A percentile compares a stretch with the other conserved stretches of the same genome.
These are phyloP conservation scores for Vitis hybrid DNA, from an alignment of 177 flowering plant genomes.

Conservation along the genomic window DNA sequence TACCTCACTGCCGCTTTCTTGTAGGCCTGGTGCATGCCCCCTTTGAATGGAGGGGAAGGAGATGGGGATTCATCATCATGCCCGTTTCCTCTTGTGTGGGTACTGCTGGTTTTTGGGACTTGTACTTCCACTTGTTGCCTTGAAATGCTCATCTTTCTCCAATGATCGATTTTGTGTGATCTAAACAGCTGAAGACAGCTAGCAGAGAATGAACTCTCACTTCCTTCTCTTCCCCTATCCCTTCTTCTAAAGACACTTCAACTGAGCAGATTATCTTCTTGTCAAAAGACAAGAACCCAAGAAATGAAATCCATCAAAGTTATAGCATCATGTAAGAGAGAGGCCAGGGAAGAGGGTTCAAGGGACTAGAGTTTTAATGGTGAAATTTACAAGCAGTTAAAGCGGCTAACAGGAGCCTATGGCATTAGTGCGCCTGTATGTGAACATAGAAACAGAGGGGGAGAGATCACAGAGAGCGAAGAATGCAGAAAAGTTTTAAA, in stretches of 20 bases:
- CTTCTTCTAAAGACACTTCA: background rate
- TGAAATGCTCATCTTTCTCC: slow-evolving; percentile 1
- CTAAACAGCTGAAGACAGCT: too few species aligned
- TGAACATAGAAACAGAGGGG: background rate
- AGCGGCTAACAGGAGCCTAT: slow-evolving; percentile 6
- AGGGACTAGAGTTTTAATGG: background rate
- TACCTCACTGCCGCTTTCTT: slow-evolving; percentile 10
- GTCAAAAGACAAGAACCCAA: too few species aligned
- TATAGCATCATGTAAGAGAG: too few species aligned
- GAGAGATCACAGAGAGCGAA: background rate
- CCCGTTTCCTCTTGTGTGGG: background rate
- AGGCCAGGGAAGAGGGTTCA: background rate
- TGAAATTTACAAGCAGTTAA: slow-evolving; percentile 18
- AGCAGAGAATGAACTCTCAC: too few species aligned
- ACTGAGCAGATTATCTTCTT: too few species aligned
- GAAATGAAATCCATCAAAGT: too few species aligned
- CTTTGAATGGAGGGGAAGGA: background rate
- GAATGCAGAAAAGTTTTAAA: too few species aligned
- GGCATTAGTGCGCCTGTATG: background rate
- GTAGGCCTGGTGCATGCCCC: background rate
- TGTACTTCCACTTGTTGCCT: background rate
- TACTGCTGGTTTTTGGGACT: background rate
- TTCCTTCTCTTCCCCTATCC: background rate
- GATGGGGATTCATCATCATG: background rate
- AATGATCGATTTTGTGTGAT: too few species aligned